These are phyloP conservation scores for Penicillium glabrum DNA, from an alignment of 2,329 filamentous ascomycete genomes.

Conservation along the genomic window DNA sequence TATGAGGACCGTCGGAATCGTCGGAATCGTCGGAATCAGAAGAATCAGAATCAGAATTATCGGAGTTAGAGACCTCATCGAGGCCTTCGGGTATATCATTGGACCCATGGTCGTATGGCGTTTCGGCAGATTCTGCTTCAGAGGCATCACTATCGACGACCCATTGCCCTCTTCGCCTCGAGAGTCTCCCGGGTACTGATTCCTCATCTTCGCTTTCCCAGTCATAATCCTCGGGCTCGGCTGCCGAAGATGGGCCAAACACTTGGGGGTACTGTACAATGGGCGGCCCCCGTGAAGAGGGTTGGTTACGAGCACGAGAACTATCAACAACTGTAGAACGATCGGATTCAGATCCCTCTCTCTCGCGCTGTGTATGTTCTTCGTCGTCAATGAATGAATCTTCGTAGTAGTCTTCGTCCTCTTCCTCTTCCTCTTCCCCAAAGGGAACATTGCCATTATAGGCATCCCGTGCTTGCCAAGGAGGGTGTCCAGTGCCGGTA, in stretches of 20 bases:
- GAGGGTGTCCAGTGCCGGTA: neutral
- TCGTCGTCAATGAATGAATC: slow-evolving; percentile 39
- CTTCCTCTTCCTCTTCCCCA: slow-evolving; percentile 21
- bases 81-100: too few species aligned
- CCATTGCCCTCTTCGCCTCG: neutral
- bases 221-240: neutral
- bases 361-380: slow-evolving; percentile 16
- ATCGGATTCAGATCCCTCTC: slow-evolving; percentile 30
- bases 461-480: neutral
- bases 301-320: slow-evolving; percentile 4
- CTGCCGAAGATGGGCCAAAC: neutral
- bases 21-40: neutral
- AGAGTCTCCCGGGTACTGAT: neutral
- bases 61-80: neutral
- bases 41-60: neutral
- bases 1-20: neutral
- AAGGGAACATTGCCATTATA: neutral
- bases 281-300: neutral
- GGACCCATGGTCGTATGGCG: neutral
- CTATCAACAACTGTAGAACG: slow-evolving; percentile 34
- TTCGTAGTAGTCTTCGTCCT: slow-evolving; percentile 32
- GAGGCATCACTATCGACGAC: slow-evolving; percentile 19
- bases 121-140: slow-evolving; percentile 1
- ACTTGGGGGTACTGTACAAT: neutral
- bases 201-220: neutral